Evolutionary conservation across 2,329 filamentous ascomycete genomes (phyloP).

Genomic region (Colletotrichum musicola): DNA sequence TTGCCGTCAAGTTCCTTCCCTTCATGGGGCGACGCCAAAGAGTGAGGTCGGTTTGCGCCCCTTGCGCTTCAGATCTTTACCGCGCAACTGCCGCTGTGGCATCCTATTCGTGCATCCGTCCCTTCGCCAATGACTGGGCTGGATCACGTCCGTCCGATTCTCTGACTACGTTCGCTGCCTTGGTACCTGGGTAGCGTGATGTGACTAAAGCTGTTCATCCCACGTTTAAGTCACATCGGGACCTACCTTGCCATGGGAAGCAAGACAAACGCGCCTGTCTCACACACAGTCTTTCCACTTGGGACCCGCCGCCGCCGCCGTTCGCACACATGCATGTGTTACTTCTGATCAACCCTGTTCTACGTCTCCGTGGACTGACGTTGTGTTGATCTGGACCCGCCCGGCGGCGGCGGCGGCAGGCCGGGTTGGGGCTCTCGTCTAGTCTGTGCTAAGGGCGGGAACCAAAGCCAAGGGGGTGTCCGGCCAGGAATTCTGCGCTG

Average conservation of each 20-base stretch:
- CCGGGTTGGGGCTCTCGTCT: constrained; percentile 1
- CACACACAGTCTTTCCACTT: not conserved
- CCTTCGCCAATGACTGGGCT: constrained; percentile 35
- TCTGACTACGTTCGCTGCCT: not conserved
- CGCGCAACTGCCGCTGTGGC: constrained; percentile 37
- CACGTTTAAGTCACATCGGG: constrained; percentile 1
- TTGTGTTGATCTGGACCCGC: constrained; percentile 16
- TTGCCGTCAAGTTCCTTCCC: not conserved
- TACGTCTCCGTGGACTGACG: constrained; percentile 2
- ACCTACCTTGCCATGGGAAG: not conserved
- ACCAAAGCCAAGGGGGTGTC: constrained; percentile 15
- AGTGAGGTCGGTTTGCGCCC: constrained; percentile 26
- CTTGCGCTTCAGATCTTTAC: constrained; percentile 39
- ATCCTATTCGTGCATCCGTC: constrained; percentile 35
- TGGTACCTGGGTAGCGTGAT: not conserved
- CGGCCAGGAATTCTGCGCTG: constrained; percentile 25
- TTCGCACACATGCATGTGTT: constrained; percentile 9
- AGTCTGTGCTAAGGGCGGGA: constrained; percentile 13
- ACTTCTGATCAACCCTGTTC: constrained; percentile 2
- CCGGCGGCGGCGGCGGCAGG: constrained; percentile 25
- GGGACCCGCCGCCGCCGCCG: not conserved
- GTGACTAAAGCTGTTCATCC: constrained; percentile 24
- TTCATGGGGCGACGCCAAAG: not conserved
- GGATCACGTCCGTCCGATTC: constrained; percentile 12
- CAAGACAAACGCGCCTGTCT: constrained; percentile 9